Evolutionary conservation across 306 rosid genomes (phyloP), one percentile per base, ranked within the genome.

Genomic region (Dryas drummondii): DNA sequence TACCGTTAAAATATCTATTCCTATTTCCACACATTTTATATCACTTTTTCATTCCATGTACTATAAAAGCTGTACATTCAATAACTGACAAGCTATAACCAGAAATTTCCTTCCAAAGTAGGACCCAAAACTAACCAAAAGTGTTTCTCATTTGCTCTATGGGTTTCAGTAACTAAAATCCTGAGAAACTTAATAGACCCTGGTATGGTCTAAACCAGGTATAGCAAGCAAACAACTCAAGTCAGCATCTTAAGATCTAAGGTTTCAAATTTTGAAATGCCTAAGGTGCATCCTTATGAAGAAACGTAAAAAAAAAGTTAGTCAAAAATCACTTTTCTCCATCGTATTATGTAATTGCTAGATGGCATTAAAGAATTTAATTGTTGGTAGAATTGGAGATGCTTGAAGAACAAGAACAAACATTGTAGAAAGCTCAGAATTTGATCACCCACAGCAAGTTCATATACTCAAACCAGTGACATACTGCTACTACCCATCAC

Each of bases 111-210:
- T 7, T 13, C 15, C 65, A 45, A 68, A 76, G 9, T 56, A 76
- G 73, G 68, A 67, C 3, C 1, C 16, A 55, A 58, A 37, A 58
- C 26, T 15, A 52, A 44, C 76, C 64, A 15, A 60, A 46, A 76
- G 42, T 11, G 11, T 9, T 32, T 32, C 3, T 53, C 50, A 45
- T 53, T 52, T 62, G 42, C 62, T 51, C 40, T 40, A 48, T 14
- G 32, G 55, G 66, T 32, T 37, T 68, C 59, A 68, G 22, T 64
- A 48, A 11, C 47, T 3, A 15, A 32, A 32, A 59, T 47, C 4
- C 47, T 9, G 5, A 58, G 59, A 41, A 58, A 45, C 56, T 42
- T 57, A 46, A 45, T 22, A 26, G 27, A 58, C 52, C 63, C 68
- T 5, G 2, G 6, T 7, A 41, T 49, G 46, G 50, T 4, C 59